phyloP scores from a whole-genome alignment of 1,284 basidiomycete species.

The Sporisorium reilianum region DNA sequence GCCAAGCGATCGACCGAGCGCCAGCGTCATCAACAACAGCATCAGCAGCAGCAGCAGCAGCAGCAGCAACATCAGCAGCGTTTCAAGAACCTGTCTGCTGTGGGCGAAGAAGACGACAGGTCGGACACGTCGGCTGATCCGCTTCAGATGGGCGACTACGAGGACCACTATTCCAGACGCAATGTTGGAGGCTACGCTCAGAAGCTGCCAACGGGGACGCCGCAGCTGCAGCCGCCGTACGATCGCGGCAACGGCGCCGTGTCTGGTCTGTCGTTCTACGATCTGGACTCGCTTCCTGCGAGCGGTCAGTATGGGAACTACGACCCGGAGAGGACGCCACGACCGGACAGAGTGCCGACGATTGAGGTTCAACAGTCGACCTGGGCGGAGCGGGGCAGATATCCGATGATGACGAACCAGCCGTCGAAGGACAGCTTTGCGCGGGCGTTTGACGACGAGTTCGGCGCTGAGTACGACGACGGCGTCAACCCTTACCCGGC shows the following conservation, averaged over 20 bases:
- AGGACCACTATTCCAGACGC: conserved; percentile 32
- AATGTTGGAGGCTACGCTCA: conserved; percentile 18
- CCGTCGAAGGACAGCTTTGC: conserved; percentile 47
- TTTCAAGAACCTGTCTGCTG: conserved; percentile 28
- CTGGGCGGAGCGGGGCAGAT: background rate
- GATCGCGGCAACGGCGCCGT: conserved; percentile 43
- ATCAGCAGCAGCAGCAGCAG: conserved; percentile 14
- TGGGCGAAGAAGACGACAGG: conserved; percentile 48
- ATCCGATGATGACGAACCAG: conserved; percentile 23
- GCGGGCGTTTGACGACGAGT: conserved; percentile 51
- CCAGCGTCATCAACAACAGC: conserved; percentile 6
- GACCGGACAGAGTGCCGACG: conserved; percentile 20
- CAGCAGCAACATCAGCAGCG: conserved; percentile 11
- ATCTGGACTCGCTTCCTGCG: conserved; percentile 42
- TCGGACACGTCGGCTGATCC: conserved; percentile 57
- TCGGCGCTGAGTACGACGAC: conserved; percentile 29
- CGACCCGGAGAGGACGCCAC: conserved; percentile 17
- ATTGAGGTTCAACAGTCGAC: conserved; percentile 30
- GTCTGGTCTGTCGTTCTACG: conserved; percentile 51
- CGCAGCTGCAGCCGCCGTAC: conserved; percentile 19
- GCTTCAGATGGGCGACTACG: conserved; percentile 36
- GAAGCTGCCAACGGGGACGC: conserved; percentile 11
- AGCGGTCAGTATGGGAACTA: conserved; percentile 5
- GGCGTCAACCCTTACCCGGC: conserved; percentile 24
- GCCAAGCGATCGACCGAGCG: conserved; percentile 41